Percentiles rank a stretch among this genome's conserved stretches.
These are phyloP conservation scores for Penicillium roqueforti DNA, from an alignment of 495 filamentous ascomycete genomes.

Conservation along the genomic window DNA sequence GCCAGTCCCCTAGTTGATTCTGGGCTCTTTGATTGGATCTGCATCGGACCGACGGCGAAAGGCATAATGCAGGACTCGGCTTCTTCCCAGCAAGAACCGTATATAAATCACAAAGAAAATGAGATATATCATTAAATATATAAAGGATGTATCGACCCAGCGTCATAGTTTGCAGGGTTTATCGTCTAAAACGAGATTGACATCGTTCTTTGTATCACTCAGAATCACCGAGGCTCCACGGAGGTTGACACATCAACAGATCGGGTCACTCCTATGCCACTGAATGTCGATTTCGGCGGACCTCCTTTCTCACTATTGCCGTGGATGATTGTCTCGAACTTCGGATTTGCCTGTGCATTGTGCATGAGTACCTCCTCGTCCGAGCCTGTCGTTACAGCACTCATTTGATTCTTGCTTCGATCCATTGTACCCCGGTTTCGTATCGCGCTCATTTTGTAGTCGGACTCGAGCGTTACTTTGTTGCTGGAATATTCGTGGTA, in stretches of 20 bases:
- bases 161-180: not conserved
- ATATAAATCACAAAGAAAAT: too few species aligned
- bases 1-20: too few species aligned
- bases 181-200: not conserved
- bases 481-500: slow-evolving; percentile 23
- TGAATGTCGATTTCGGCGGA: not conserved
- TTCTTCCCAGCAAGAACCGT: too few species aligned
- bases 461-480: slow-evolving; percentile 12
- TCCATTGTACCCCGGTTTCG: slow-evolving; percentile 9
- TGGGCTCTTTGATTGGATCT: too few species aligned
- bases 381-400: slow-evolving; percentile 10
- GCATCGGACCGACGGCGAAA: too few species aligned
- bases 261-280: slow-evolving; percentile 22
- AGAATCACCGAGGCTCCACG: slow-evolving; percentile 10
- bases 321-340: slow-evolving; percentile 22
- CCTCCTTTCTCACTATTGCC: slow-evolving; percentile 7
- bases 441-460: slow-evolving; percentile 21
- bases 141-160: not conserved
- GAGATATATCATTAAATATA: not conserved
- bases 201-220: not conserved
- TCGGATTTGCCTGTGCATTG: slow-evolving; percentile 23
- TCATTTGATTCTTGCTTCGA: slow-evolving; percentile 16
- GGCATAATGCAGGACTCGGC: too few species aligned
- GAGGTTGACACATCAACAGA: slow-evolving; percentile 26
- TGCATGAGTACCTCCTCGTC: slow-evolving; percentile 28